Base-by-base conservation (phyloP, 441 rosid genomes). In the Adansonia rubrostipa region DNA sequence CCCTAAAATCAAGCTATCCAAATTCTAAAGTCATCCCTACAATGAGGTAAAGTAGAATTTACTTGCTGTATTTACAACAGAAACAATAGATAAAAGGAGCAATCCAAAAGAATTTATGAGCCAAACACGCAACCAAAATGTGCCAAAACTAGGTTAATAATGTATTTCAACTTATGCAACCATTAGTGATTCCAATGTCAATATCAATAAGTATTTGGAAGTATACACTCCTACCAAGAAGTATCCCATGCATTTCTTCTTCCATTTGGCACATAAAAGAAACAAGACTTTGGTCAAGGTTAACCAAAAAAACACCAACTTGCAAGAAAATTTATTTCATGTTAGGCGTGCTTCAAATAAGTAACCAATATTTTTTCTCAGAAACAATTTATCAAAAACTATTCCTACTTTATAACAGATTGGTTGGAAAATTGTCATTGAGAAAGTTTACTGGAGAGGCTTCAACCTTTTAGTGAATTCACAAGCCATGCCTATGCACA, bases 101-200 rank as follows among this genome's bases (percentile, higher is more conserved):
- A 9, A 56, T 57, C 33, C 11, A 73, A 42, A 73, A 73, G 76
- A 58, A 47, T 44, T 74, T n/a, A 60, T 13, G 53, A 17, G 42
- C 44, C 22, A 28, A 28, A 28, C 33, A 28, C 33, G 33, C 53
- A 20, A 60, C 5, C 40, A 60, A 2, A 74, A 20, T 42, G 7
- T 42, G 42, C 3, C 42, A 47, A 13, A 22, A 24, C 19, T 47
- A 68, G 54, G 56, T 48, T 45, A 44, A 68, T 69, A 22, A 45
- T 28, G 3, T 61, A 24, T 24, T 24, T 61, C n/a, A 11, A 28
- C 2, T 11, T 62, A 24, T 28, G 66, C 66, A 62, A 62, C 42
- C 66, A 62, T 62, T 28, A 61, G 42, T 24, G 2, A 61, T 11
- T 24, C 60, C 42, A 24, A 3, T 11, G 0, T 24, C 8, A 62